A percentile compares a stretch with the other conserved stretches of the same genome.
Conservation (phyloP, 1,139 yeast species). For the Nadsonia commutata region DNA sequence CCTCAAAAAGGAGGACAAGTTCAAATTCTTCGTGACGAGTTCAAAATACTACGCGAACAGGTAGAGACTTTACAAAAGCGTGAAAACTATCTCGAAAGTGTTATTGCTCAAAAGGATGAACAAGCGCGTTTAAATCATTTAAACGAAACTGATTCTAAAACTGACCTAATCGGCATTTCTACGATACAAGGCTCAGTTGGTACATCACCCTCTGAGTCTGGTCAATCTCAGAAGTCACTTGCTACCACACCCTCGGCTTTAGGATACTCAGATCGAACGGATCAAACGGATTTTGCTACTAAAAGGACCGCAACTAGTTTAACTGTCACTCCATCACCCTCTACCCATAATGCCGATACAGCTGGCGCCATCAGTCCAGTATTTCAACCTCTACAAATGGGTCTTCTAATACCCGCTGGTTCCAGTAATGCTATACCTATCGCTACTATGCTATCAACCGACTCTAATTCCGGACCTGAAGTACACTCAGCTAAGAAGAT, state of each 20-base stretch:
- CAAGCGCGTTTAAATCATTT: neutral
- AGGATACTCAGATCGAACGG: neutral
- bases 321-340: neutral
- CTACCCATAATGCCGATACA: neutral
- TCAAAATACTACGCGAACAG: conserved; percentile 64
- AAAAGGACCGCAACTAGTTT: no score
- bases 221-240: neutral
- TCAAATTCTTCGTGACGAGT: conserved; percentile 70
- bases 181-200: neutral
- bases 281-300: neutral
- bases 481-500: neutral
- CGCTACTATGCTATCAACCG: neutral
- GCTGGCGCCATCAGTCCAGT: neutral
- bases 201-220: neutral
- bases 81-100: conserved; percentile 19
- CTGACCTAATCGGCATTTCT: neutral
- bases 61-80: conserved; percentile 60
- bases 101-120: conserved; percentile 10
- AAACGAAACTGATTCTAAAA: neutral
- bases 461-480: no score
- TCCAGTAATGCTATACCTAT: neutral
- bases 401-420: neutral
- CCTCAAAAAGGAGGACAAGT: conserved; percentile 89
- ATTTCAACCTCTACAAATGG: neutral
- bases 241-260: neutral